These are phyloP conservation scores for Teratosphaeria gauchensis DNA, from an alignment of 2,329 filamentous ascomycete genomes.

Conservation along the genomic window DNA sequence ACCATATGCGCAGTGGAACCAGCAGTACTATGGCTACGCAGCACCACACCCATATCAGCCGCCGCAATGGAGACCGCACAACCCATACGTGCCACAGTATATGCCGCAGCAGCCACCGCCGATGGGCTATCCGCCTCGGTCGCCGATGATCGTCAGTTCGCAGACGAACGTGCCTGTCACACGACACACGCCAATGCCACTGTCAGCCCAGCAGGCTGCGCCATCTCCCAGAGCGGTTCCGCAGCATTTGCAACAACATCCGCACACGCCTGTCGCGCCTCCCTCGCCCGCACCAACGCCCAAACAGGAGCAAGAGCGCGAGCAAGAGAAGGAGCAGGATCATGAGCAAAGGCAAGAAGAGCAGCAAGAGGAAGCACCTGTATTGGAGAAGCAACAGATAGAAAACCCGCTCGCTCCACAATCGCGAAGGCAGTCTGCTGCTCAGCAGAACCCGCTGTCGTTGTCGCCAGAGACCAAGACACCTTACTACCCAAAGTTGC, in stretches of 20 bases:
- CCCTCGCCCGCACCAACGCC: constrained; percentile 12
- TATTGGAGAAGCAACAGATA: background rate
- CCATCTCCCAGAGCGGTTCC: constrained; percentile 5
- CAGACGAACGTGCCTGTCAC: constrained; percentile 36
- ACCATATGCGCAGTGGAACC: constrained; percentile 10
- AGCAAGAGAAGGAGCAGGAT: constrained; percentile 1
- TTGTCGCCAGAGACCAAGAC: constrained; percentile 19
- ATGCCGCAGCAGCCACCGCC: constrained; percentile 24
- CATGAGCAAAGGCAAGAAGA: background rate
- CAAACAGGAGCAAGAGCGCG: constrained; percentile 8
- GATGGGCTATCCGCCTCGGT: constrained; percentile 28
- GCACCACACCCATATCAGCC: constrained; percentile 6
- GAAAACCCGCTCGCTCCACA: constrained; percentile 3
- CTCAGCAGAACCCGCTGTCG: constrained; percentile 8
- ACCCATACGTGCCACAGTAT: constrained; percentile 31
- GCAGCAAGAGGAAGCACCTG: background rate
- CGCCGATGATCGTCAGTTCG: constrained; percentile 39
- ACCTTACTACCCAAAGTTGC: constrained; percentile 46
- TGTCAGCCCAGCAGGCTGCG: constrained; percentile 5
- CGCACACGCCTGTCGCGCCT: constrained; percentile 8
- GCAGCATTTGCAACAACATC: constrained; percentile 1
- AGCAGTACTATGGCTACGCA: constrained; percentile 13
- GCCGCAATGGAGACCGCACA: constrained; percentile 24
- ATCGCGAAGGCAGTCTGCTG: constrained; percentile 10
- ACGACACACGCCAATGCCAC: constrained; percentile 20